Evolutionary conservation across 192 early-diverging fungal species (phyloP), one percentile per base, ranked within the genome.

Genomic region (Dimargaris xerosporica): DNA sequence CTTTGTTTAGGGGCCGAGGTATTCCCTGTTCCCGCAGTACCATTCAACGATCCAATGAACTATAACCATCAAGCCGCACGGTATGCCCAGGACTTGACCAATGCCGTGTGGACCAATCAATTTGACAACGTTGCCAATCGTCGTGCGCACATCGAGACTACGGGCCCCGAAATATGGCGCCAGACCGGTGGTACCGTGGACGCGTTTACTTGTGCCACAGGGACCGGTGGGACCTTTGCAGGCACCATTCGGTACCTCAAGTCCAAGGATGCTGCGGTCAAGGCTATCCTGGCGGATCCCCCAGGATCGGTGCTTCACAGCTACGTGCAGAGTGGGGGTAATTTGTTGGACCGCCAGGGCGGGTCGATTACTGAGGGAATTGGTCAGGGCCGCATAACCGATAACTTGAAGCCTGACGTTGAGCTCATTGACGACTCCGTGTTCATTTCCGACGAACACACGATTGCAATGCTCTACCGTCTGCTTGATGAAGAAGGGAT

Each of bases 41-140:
- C 92, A 3, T 93, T 89, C 64, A 90, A 91, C 26, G 85, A 96
- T 67, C 87, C 94, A 1, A 70, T 83, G 45, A 94, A 96, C 76
- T 96, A 93, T 76, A 96, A 94, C 74, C 92, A 94, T 68, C 90
- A 94, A 67, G 94, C 92, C 17, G 73, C 70, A 54, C 77, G 89
- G 30, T 85, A 81, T 67, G 93, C 93, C n/a, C 81, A 88, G 63
- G 67, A 75, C 0, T 63, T 88, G 16, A 67, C 78, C 16, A 93
- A 93, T 68, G 92, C 90, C 16, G 91, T 91, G 25, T 96, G 91
- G 91, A 94, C 94, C 11, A 91, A 97, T 71, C 94, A 97, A 66
- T 97, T 97, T 66, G 94, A 97, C 69, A 95, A 94, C 72, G 76
- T 71, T 13, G 91, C 90, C 43, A 97, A 97, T 69, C 78, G 87